Percentiles rank a stretch among this genome's conserved stretches.
Conservation (phyloP, 805 yeast species). For the Ogataea thermomethanolica region DNA sequence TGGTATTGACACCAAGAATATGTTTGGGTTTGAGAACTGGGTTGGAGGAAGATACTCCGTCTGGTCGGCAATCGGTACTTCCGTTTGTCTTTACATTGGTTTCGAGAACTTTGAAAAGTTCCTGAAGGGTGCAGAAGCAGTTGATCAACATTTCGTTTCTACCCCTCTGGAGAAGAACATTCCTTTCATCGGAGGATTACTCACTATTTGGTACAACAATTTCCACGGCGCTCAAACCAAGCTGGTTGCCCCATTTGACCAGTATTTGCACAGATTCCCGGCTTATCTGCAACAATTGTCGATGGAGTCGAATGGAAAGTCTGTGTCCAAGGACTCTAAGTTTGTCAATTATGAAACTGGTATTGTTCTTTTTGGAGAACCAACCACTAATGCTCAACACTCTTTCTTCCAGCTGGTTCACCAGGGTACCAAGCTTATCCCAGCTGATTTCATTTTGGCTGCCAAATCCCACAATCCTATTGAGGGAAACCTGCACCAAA, state of each 20-base stretch:
- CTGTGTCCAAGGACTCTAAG: conserved; percentile 88
- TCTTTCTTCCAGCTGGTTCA: conserved; percentile 99
- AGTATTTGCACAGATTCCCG: conserved; percentile 98
- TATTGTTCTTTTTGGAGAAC: conserved; percentile 94
- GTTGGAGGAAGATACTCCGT: conserved; percentile 99
- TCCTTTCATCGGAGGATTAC: conserved; percentile 88
- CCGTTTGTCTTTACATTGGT: conserved; percentile 93
- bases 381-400: conserved; percentile 98
- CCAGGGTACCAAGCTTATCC: conserved; percentile 97
- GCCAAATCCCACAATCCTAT: conserved; percentile 98
- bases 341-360: conserved; percentile 96
- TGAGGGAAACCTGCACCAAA: conserved; percentile 90
- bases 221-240: conserved; percentile 98
- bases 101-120: conserved; percentile 88
- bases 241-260: conserved; percentile 97
- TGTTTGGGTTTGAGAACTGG: conserved; percentile 99
- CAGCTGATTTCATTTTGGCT: conserved; percentile 94
- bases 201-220: conserved; percentile 98
- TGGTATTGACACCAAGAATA: conserved; percentile 95
- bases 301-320: conserved; percentile 99
- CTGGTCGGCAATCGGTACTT: conserved; percentile 98
- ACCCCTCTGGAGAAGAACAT: conserved; percentile 89
- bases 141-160: conserved; percentile 82
- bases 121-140: conserved; percentile 96
- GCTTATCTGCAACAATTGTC: conserved; percentile 98